phyloP scores from a whole-genome alignment of 257 asterid genomes.

The Henckelia pumila region DNA sequence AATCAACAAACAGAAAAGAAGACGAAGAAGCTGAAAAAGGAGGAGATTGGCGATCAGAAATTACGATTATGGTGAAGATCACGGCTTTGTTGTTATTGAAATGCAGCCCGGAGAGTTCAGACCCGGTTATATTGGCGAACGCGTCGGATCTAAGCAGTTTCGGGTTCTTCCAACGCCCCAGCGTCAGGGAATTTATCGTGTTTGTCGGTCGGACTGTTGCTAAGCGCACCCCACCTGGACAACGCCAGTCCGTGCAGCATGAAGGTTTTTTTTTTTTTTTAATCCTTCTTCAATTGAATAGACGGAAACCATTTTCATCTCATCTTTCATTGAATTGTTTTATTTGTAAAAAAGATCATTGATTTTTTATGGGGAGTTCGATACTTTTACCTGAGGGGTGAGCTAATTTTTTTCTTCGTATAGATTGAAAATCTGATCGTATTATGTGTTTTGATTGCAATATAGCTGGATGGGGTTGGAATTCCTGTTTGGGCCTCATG shows the following conservation, averaged over 20 bases:
- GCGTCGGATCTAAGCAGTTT: slow-evolving; percentile 73
- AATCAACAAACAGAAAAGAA: not conserved
- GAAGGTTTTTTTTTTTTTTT: slow-evolving; percentile 43
- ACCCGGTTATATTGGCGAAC: slow-evolving; percentile 72
- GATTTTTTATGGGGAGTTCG: slow-evolving; percentile 8
- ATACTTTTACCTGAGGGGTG: not conserved
- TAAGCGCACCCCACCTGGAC: slow-evolving; percentile 68
- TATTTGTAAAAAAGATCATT: not conserved
- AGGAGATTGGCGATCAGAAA: not conserved
- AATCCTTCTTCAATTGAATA: not conserved
- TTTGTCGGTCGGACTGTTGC: slow-evolving; percentile 89
- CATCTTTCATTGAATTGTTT: not conserved
- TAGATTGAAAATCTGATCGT: not conserved
- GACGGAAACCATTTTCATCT: not conserved
- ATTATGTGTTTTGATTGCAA: not conserved
- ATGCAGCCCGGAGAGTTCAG: slow-evolving; percentile 55
- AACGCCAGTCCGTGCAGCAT: slow-evolving; percentile 88
- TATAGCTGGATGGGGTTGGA: not conserved
- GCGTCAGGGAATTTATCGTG: slow-evolving; percentile 71
- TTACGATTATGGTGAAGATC: slow-evolving; percentile 63
- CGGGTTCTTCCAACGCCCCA: slow-evolving; percentile 81
- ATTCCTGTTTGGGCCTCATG: not conserved
- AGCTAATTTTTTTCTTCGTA: not conserved
- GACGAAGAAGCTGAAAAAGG: not conserved
- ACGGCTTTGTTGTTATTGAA: slow-evolving; percentile 87